phyloP scores from a whole-genome alignment of 1,284 basidiomycete genomes.

The Leccinum fuscescens region DNA sequence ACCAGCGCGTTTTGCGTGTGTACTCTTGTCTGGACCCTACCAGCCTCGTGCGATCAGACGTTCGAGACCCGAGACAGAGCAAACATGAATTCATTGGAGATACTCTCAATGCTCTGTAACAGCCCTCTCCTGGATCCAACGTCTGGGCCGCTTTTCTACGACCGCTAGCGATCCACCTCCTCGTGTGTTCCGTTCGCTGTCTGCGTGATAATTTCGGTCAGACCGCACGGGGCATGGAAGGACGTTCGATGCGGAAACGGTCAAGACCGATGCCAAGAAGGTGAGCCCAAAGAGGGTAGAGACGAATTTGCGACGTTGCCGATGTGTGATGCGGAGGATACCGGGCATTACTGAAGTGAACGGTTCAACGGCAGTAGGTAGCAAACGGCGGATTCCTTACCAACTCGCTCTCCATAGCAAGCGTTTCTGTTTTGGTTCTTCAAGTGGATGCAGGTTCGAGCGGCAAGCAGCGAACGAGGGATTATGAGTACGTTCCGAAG shows the following conservation, averaged over 20 bases:
- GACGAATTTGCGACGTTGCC: conserved; percentile 67
- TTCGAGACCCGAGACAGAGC: background rate
- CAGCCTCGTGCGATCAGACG: background rate
- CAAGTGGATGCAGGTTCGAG: background rate
- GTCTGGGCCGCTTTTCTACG: conserved; percentile 61
- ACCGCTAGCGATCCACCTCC: conserved; percentile 40
- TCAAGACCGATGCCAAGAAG: conserved; percentile 71
- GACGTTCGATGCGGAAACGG: conserved; percentile 76
- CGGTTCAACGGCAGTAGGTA: too few species aligned
- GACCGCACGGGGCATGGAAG: conserved; percentile 72
- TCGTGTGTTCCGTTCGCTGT: conserved; percentile 31
- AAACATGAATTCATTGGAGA: conserved; percentile 10
- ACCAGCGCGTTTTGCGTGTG: background rate
- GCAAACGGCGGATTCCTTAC: background rate
- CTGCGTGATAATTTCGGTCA: conserved; percentile 52
- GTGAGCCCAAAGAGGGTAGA: conserved; percentile 78
- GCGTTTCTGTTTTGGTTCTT: background rate
- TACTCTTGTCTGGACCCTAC: background rate
- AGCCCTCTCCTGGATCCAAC: conserved; percentile 76
- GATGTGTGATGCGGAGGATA: conserved; percentile 57
- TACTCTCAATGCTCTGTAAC: conserved; percentile 20
- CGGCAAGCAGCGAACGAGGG: background rate
- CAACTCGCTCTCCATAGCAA: conserved; percentile 25
- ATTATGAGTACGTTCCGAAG: background rate
- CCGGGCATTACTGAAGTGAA: conserved; percentile 45